These are phyloP conservation scores for Eucalyptus microcorys DNA, from an alignment of 345 rosid genomes.

Conservation along the genomic window DNA sequence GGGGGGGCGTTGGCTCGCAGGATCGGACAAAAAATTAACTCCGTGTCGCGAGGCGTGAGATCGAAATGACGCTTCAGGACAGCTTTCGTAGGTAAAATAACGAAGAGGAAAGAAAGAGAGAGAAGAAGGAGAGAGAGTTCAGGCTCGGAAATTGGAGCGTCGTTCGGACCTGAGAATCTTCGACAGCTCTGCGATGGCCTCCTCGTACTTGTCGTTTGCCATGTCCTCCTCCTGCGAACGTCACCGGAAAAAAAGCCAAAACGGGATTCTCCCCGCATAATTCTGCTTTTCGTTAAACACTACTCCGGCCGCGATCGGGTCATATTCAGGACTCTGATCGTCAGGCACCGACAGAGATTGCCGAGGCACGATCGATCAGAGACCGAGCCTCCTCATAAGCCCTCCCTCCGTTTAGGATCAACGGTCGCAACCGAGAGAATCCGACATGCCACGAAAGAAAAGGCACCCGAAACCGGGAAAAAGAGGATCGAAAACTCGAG, in stretches of 20 bases:
- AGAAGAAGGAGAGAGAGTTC: not conserved
- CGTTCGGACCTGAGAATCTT: slow-evolving; percentile 66
- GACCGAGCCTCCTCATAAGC: not conserved
- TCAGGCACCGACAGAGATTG: not conserved
- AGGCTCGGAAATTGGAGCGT: not conserved
- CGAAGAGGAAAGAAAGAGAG: not conserved
- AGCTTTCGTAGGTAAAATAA: not conserved
- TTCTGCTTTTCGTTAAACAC: not conserved
- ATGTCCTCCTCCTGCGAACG: slow-evolving; percentile 31
- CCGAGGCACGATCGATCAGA: not conserved
- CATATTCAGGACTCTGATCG: not conserved
- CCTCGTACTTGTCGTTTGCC: slow-evolving; percentile 55
- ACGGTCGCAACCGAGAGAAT: not conserved
- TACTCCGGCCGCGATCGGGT: not conserved
- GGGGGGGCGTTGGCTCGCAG: not conserved
- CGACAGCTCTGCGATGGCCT: slow-evolving; percentile 63
- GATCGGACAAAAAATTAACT: not conserved
- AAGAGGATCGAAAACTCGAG: not conserved
- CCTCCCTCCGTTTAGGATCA: not conserved
- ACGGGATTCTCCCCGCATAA: not conserved
- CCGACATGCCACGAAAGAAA: not conserved
- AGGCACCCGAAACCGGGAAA: not conserved
- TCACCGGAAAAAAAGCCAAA: not conserved
- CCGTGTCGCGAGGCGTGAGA: not conserved
- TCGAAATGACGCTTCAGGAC: not conserved